Conservation (phyloP, 192 early-diverging fungal genomes). For the Podila verticillata region DNA sequence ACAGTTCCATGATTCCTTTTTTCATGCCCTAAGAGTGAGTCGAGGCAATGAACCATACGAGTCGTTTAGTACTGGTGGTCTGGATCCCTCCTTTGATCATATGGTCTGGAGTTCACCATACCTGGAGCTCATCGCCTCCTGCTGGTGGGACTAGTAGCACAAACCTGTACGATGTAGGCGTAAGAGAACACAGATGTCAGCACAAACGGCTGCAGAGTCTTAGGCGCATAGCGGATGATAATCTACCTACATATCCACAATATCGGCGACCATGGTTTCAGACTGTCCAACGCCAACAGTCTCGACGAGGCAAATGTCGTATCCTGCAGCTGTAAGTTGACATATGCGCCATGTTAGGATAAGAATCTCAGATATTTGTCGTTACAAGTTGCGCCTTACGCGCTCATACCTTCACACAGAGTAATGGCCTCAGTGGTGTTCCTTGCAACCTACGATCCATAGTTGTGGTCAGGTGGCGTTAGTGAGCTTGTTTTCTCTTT, state of each 20-base stretch:
- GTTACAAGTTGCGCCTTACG: background rate
- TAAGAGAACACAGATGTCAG: background rate
- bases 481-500: background rate
- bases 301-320: slow-evolving; percentile 83
- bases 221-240: background rate
- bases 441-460: slow-evolving; percentile 66
- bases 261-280: slow-evolving; percentile 87
- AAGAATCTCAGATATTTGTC: background rate
- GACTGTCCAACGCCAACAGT: slow-evolving; percentile 91
- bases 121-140: slow-evolving; percentile 88
- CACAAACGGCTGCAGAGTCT: background rate
- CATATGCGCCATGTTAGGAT: background rate
- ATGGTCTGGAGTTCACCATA: slow-evolving; percentile 1
- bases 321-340: slow-evolving; percentile 69
- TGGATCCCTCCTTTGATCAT: background rate
- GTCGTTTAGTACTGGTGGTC: background rate
- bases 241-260: slow-evolving; percentile 78
- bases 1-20: slow-evolving; percentile 87
- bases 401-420: slow-evolving; percentile 74
- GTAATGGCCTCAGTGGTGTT: slow-evolving; percentile 86
- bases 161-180: slow-evolving; percentile 53
- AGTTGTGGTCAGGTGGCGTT: background rate
- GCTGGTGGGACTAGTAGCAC: slow-evolving; percentile 81
- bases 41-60: background rate
- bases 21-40: slow-evolving; percentile 72